phyloP scores from a whole-genome alignment of 2,329 filamentous ascomycete species.

The Emmonsia crescens region DNA sequence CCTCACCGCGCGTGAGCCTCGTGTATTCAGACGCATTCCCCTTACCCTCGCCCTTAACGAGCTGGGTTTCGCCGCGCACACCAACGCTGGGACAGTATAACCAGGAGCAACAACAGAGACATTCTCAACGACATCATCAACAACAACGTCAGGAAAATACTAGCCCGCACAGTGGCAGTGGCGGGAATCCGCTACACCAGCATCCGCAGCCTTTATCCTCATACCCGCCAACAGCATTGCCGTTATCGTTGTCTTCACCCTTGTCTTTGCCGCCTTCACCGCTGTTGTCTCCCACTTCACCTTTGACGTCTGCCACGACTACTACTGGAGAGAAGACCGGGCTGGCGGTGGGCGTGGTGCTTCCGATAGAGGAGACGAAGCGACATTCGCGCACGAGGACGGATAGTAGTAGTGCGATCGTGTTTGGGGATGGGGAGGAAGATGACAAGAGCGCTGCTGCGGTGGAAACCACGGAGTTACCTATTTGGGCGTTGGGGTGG shows the following conservation, averaged over 20 bases:
- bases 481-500: constrained; percentile 32
- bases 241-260: constrained; percentile 10
- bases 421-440: constrained; percentile 37
- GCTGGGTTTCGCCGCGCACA: constrained; percentile 10
- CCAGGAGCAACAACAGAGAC: constrained; percentile 13
- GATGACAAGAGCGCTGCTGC: constrained; percentile 17
- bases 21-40: constrained; percentile 30
- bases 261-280: neutral
- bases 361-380: constrained; percentile 17
- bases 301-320: neutral
- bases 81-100: constrained; percentile 21
- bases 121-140: neutral
- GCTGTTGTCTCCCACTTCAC: neutral
- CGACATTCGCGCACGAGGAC: constrained; percentile 32
- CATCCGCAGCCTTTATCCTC: constrained; percentile 7
- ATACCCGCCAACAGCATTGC: constrained; percentile 23
- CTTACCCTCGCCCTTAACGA: constrained; percentile 34
- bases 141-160: neutral
- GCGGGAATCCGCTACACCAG: neutral
- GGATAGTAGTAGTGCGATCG: constrained; percentile 37
- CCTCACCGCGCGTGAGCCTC: constrained; percentile 25
- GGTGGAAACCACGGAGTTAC: constrained; percentile 42
- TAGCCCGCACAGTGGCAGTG: neutral
- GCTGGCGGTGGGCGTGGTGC: constrained; percentile 6
- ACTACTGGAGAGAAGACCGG: constrained; percentile 12